phyloP scores from a whole-genome alignment of 805 yeast species.

The Dipodascus albidus region DNA sequence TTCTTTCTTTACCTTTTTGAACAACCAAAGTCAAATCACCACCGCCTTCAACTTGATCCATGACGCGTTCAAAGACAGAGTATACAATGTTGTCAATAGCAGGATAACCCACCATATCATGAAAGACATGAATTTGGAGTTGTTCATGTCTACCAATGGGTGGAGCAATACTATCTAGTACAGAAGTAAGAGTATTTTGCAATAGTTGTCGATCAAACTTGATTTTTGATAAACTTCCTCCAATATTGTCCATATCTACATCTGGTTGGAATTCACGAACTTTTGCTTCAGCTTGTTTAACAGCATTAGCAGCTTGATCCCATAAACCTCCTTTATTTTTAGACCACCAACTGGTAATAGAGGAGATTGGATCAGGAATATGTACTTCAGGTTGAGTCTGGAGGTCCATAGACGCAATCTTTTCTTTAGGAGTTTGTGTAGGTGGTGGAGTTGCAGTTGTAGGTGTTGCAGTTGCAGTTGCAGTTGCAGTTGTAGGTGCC shows the following conservation, averaged over 20 bases:
- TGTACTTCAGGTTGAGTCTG: slow-evolving; percentile 2
- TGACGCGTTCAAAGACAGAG: slow-evolving; percentile 42
- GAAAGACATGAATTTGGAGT: slow-evolving; percentile 31
- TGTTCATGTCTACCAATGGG: slow-evolving; percentile 34
- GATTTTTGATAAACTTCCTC: slow-evolving; percentile 11
- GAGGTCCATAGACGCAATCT: neutral
- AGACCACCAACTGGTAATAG: slow-evolving; percentile 28
- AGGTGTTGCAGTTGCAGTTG: slow-evolving; percentile 1
- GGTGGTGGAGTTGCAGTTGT: slow-evolving; percentile 4
- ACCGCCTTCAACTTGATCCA: slow-evolving; percentile 63
- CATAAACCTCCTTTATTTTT: slow-evolving; percentile 28
- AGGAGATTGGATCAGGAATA: slow-evolving; percentile 22
- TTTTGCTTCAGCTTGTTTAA: slow-evolving; percentile 31
- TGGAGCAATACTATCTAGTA: slow-evolving; percentile 32
- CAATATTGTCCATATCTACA: slow-evolving; percentile 15
- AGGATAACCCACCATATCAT: slow-evolving; percentile 35
- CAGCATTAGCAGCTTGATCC: slow-evolving; percentile 29
- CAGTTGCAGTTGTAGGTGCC: slow-evolving; percentile 6
- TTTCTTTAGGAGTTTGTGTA: slow-evolving; percentile 2
- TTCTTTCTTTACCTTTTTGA: slow-evolving; percentile 32
- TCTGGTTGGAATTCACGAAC: slow-evolving; percentile 29
- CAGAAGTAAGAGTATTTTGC: slow-evolving; percentile 27
- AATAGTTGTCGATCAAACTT: slow-evolving; percentile 13
- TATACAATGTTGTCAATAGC: slow-evolving; percentile 38
- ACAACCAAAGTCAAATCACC: slow-evolving; percentile 44